Evolutionary conservation across 768 basidiomycete genomes (phyloP).

Genomic region (Russula compacta): DNA sequence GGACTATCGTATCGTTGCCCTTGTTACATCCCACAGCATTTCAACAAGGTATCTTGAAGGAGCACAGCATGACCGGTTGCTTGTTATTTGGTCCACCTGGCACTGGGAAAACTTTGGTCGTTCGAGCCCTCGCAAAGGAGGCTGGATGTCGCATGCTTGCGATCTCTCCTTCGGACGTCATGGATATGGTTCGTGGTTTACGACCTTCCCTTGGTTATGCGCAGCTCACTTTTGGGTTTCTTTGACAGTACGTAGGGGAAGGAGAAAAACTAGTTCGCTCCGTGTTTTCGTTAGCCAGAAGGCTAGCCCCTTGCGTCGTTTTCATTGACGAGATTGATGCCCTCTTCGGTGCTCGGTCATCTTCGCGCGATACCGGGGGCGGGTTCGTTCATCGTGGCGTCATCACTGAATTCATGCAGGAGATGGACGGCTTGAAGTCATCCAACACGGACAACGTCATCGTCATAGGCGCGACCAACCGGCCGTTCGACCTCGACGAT

Average conservation of each 20-base stretch:
- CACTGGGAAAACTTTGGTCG: constrained; percentile 84
- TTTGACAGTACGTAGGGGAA: constrained; percentile 70
- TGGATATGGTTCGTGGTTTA: constrained; percentile 71
- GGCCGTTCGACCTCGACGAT: constrained; percentile 86
- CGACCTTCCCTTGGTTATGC: background rate
- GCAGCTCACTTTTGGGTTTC: constrained; percentile 1
- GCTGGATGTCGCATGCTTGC: constrained; percentile 91
- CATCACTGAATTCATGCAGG: constrained; percentile 90
- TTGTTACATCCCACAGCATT: constrained; percentile 83
- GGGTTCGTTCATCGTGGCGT: constrained; percentile 79
- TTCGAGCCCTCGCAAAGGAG: constrained; percentile 86
- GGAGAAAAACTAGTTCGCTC: constrained; percentile 85
- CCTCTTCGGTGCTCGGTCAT: constrained; percentile 78
- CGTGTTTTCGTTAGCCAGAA: constrained; percentile 79
- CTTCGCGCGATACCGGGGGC: constrained; percentile 67
- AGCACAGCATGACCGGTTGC: constrained; percentile 86
- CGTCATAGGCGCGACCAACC: constrained; percentile 90
- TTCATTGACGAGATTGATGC: constrained; percentile 96
- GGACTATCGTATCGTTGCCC: constrained; percentile 85
- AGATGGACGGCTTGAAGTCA: constrained; percentile 89
- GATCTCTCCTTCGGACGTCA: constrained; percentile 86
- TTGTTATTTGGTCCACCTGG: constrained; percentile 91
- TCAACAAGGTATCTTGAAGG: constrained; percentile 79
- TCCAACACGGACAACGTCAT: constrained; percentile 74
- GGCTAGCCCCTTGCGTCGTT: constrained; percentile 82